Base-by-base conservation (phyloP, 2,329 filamentous ascomycete genomes). In the Claviceps purpurea region DNA sequence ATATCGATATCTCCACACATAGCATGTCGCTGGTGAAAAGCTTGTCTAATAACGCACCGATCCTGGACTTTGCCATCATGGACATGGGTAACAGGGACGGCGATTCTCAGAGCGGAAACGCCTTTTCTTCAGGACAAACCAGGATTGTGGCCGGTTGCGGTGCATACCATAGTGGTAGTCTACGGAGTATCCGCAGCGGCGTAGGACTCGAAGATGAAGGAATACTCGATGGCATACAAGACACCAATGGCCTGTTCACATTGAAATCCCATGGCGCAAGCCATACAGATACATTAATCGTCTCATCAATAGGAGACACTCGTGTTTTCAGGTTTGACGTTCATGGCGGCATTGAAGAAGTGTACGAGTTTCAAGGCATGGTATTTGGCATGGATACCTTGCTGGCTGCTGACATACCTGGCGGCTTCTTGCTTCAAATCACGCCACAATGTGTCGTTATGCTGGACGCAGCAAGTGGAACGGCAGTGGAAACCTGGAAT, bases 31-130 rank as follows among this genome's bases (percentile, higher is more conserved):
- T 90, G 4, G 66, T 93, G 10, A 89, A 95, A 62, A 85, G 81
- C 0, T 56, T 70, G 16, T 64, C 65, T 4, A 98, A 95, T 62
- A 88, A 97, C 59, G 89, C 87, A 0, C 93, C 93, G 0, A 87
- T 98, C 43, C 70, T 97, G 41, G 93, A 98, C 64, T 96, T 98
- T 60, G 84, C 87, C 1, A 81, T 98, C 16, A 95, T 97, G 89
- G 93, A 97, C 62, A 86, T 97, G 76, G 91, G 90, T 0, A 90
- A 89, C 59, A 77, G 88, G 52, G 84, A 87, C 54, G 84, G 84
- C 22, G 85, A 93, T 56, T 81, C 76, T 8, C 83, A 88, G 53
- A 68, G 74, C 18, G 85, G 84, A 3, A 94, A 93, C 61, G 87
- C 93, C 56, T 98, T 95, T 62, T 95, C 90, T 0, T 95, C 91